Evolutionary conservation across 140 eudicot genomes (phyloP).

Genomic region (Senecio squalidus): DNA sequence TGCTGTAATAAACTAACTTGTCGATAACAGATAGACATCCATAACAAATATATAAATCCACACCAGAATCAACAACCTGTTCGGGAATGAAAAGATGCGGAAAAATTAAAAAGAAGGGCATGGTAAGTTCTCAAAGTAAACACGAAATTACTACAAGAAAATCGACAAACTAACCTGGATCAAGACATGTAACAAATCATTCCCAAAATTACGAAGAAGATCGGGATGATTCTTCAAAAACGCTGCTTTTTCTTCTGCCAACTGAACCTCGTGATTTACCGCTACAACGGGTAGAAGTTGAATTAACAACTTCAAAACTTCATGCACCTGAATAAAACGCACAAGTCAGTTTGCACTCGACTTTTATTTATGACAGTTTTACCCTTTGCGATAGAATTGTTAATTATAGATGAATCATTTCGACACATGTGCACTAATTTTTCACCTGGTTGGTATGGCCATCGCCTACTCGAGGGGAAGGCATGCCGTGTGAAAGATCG

Average conservation of each 20-base stretch:
- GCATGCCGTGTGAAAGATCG: slow-evolving; percentile 51
- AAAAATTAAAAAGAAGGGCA: slow-evolving; percentile 1
- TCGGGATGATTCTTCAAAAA: neutral
- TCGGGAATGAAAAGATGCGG: neutral
- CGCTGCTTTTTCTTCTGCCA: neutral
- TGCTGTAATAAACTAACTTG: slow-evolving; percentile 60
- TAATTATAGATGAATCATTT: neutral
- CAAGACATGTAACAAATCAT: neutral
- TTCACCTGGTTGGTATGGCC: slow-evolving; percentile 61
- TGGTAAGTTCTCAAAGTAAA: neutral
- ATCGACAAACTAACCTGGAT: slow-evolving; percentile 13
- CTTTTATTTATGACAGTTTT: no score
- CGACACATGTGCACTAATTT: neutral
- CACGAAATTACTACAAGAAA: neutral
- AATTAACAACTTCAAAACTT: slow-evolving; percentile 78
- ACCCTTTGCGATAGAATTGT: no score
- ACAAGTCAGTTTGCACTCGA: slow-evolving; percentile 1
- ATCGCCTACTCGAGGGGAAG: slow-evolving; percentile 55
- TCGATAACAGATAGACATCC: slow-evolving; percentile 76
- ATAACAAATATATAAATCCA: slow-evolving; percentile 51
- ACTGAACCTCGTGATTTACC: slow-evolving; percentile 6
- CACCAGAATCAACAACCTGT: slow-evolving; percentile 92
- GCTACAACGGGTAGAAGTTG: slow-evolving; percentile 68
- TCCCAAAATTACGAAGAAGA: neutral
- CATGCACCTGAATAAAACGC: slow-evolving; percentile 46